Base-by-base conservation (phyloP, 192 early-diverging fungal species). In the Allomyces macrogynus region DNA sequence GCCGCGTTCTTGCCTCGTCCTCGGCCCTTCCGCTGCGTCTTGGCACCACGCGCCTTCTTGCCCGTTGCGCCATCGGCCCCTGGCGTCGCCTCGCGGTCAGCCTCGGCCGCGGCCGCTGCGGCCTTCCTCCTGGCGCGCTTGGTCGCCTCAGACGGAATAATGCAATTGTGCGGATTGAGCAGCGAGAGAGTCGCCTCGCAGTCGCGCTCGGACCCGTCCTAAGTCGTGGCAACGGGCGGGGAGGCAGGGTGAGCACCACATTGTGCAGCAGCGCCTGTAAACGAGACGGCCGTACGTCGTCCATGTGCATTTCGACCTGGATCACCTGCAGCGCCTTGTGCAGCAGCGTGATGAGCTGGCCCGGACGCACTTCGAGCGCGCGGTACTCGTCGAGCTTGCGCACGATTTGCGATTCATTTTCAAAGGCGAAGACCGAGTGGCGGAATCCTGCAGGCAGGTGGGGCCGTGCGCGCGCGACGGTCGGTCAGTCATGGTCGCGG, bases 291-390 rank as follows among this genome's bases (percentile, higher is more conserved):
- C 61, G 23, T 66, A 26, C 25, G 20, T 67, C 66, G 20, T 62
- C 66, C 27, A 67, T 10, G 24, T 66, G 65, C 65, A 66, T 66
- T 71, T 97, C 92, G 62, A 95, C 80, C 66, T 95, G 90, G 72
- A 84, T 80, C 70, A 93, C 94, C 69, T 87, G 87, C 42, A 97
- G 76, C 0, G 89, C 94, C 71, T 95, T 95, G 68, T 95, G 92
- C 65, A 97, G 75, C 20, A 91, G 77, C 71, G 75, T 82, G 42
- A 97, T 85, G 42, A 97, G 79, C 3, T 83, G 79, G 14, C 94
- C 94, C 24, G 88, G 89, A 62, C 78, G 77, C 61, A 93, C 84
- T 62, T 87, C 79, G 60, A 78, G 79, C 42, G 77, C 72, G 32
- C 77, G 75, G 61, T 71, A 74, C 43, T 84, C 77, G 12, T 74